Conservation (phyloP, 768 basidiomycete species). For the Boletus reticuloceps region DNA sequence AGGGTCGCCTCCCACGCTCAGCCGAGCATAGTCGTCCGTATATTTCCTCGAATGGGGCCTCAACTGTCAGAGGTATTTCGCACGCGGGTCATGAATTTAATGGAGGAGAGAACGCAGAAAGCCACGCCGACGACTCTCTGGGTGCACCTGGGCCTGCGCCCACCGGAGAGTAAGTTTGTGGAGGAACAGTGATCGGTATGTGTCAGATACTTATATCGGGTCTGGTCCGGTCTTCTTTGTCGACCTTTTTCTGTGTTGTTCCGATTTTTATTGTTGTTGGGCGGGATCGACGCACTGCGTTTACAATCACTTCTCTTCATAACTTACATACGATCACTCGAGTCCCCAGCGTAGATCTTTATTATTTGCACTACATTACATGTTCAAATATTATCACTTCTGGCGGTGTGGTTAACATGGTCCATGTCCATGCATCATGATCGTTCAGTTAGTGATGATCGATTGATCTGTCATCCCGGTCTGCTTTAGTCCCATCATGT, state of each 20-base stretch:
- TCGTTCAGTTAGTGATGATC: too few relatives aligned
- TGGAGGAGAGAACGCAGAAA: slow-evolving; percentile 1
- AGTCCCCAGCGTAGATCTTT: too few relatives aligned
- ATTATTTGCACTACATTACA: not conserved
- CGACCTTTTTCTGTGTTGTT: not conserved
- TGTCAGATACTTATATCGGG: not conserved
- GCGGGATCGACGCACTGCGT: not conserved
- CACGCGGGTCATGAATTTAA: slow-evolving; percentile 11
- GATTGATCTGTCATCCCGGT: too few relatives aligned
- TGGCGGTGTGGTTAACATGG: too few relatives aligned
- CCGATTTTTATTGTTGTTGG: not conserved
- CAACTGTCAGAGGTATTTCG: slow-evolving; percentile 8
- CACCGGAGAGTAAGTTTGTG: slow-evolving; percentile 30
- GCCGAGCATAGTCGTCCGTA: not conserved
- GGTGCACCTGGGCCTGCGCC: slow-evolving; percentile 30
- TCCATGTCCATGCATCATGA: too few relatives aligned
- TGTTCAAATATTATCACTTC: too few relatives aligned
- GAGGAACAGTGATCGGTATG: slow-evolving; percentile 21
- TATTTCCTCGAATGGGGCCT: slow-evolving; percentile 4
- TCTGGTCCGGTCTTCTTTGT: not conserved
- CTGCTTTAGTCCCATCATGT: too few relatives aligned
- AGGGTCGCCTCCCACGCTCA: slow-evolving; percentile 43
- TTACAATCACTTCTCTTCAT: not conserved
- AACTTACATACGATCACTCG: not conserved
- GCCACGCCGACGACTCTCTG: slow-evolving; percentile 2